Evolutionary conservation across 441 rosid species (phyloP).

Genomic region (Syzygium syzygioides): DNA sequence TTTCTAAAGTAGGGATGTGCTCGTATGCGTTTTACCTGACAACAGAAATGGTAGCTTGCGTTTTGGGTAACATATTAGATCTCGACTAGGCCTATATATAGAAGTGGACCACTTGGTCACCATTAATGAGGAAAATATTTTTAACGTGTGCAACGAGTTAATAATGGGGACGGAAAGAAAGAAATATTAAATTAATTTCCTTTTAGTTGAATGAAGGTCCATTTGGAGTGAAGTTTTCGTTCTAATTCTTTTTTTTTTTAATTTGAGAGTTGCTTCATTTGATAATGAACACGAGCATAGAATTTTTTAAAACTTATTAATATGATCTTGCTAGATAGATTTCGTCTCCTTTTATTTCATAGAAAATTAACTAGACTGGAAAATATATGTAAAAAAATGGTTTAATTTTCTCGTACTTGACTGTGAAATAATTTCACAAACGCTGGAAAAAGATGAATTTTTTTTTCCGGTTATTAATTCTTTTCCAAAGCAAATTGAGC

Average conservation of each 20-base stretch:
- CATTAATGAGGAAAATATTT: not conserved
- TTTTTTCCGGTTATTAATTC: fast-evolving
- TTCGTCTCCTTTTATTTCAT: not conserved
- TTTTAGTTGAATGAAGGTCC: not conserved
- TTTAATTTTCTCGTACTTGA: not conserved
- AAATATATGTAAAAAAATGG: not conserved
- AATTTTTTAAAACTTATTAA: not conserved
- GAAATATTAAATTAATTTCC: not conserved
- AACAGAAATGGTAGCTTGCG: not conserved
- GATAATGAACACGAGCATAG: not conserved
- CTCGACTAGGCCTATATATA: not conserved
- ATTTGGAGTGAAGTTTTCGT: not conserved
- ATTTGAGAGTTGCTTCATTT: not conserved
- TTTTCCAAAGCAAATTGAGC: not conserved
- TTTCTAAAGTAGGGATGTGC: not conserved
- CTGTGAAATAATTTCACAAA: not conserved
- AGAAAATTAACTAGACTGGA: not conserved
- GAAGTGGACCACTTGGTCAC: not conserved
- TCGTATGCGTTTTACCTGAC: not conserved
- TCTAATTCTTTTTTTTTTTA: not conserved
- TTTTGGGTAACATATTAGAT: not conserved
- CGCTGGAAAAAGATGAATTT: not conserved
- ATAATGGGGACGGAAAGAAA: not conserved
- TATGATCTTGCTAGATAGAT: not conserved
- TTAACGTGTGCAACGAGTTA: not conserved